These are phyloP conservation scores for Penicillium sp. DNA, from an alignment of 2,329 filamentous ascomycete species.

Conservation along the genomic window DNA sequence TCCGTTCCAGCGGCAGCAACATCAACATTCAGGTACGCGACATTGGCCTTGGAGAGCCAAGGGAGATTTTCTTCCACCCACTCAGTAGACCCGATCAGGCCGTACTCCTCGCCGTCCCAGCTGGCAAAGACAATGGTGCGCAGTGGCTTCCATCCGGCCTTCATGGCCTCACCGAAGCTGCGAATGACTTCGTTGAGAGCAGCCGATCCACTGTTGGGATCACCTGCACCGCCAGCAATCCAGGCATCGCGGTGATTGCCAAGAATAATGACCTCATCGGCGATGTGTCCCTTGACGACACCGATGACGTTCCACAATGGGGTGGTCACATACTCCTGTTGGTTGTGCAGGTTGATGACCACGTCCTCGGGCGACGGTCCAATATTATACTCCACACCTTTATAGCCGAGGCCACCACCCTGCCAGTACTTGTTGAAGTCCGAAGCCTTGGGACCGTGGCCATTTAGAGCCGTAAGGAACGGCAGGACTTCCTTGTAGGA, in stretches of 20 bases:
- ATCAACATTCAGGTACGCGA: conserved; percentile 88
- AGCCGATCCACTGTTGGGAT: conserved; percentile 82
- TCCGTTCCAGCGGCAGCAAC: conserved; percentile 68
- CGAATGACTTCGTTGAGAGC: conserved; percentile 78
- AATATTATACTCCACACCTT: conserved; percentile 82
- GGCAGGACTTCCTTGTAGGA: conserved; percentile 87
- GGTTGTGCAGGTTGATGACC: conserved; percentile 73
- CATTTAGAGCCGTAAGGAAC: conserved; percentile 87
- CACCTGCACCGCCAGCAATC: conserved; percentile 81
- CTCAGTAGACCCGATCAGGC: conserved; percentile 82
- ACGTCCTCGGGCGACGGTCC: conserved; percentile 77
- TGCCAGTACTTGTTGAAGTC: conserved; percentile 76
- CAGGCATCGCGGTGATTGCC: conserved; percentile 94
- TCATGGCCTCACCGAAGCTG: conserved; percentile 71
- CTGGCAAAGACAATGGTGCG: conserved; percentile 91
- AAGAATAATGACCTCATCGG: conserved; percentile 83
- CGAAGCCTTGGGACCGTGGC: conserved; percentile 76
- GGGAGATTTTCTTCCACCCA: conserved; percentile 90
- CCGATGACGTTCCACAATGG: conserved; percentile 92
- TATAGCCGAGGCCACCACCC: conserved; percentile 73
- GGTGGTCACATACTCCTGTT: conserved; percentile 80
- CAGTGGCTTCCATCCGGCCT: conserved; percentile 78
- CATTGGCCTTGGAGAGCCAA: conserved; percentile 73
- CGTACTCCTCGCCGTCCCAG: conserved; percentile 86
- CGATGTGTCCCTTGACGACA: conserved; percentile 82